phyloP scores from a whole-genome alignment of 1,139 yeast species.

The Debaryomyces nepalensis region DNA sequence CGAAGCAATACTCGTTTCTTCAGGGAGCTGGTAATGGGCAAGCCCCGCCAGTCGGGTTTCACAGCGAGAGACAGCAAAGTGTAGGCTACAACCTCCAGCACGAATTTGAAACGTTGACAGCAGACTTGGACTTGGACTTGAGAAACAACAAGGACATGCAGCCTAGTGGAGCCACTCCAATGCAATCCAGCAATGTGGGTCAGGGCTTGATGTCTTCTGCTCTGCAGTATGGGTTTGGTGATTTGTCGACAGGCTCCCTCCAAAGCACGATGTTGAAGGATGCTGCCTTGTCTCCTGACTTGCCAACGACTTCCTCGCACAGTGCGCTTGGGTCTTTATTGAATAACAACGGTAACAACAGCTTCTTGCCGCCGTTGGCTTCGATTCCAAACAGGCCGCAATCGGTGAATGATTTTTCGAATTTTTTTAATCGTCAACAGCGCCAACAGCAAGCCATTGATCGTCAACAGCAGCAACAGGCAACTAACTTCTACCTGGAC shows the following conservation, averaged over 20 bases:
- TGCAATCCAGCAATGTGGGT: conserved; percentile 15
- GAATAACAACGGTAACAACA: conserved; percentile 14
- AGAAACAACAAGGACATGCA: conserved; percentile 24
- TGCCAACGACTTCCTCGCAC: conserved; percentile 7
- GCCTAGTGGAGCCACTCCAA: conserved; percentile 12
- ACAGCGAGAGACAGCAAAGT: conserved; percentile 42
- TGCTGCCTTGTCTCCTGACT: conserved; percentile 24
- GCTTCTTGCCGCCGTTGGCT: conserved; percentile 27
- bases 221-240: conserved; percentile 27
- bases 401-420: conserved; percentile 47
- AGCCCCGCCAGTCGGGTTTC: conserved; percentile 17
- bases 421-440: conserved; percentile 30
- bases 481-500: conserved; percentile 42
- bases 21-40: conserved; percentile 6
- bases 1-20: conserved; percentile 13
- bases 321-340: conserved; percentile 15
- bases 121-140: conserved; percentile 53
- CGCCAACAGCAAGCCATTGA: conserved; percentile 21
- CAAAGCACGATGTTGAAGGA: conserved; percentile 27
- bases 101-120: conserved; percentile 51
- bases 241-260: conserved; percentile 11
- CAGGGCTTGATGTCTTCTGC: conserved; percentile 30
- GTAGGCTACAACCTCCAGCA: conserved; percentile 52
- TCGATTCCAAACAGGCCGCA: conserved; percentile 48
- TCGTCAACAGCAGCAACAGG: conserved; percentile 21